Evolutionary conservation across 106 monocot genomes (phyloP), one percentile per base, ranked within the genome.

Genomic region (Vanilla planifolia): DNA sequence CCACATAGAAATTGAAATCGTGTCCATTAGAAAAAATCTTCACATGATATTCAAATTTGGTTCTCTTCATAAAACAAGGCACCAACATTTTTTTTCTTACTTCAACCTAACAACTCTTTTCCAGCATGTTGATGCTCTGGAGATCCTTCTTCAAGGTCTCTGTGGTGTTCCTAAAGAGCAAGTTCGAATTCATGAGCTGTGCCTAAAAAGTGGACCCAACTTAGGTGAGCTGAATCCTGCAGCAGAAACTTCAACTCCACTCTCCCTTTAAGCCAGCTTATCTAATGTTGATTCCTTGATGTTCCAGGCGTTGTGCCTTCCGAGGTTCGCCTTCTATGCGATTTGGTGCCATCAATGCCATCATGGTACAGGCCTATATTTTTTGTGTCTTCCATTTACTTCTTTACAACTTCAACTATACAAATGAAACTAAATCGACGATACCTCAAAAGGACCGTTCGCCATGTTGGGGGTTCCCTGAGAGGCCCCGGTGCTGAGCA

Each of bases 381-480:
- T 43, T 30, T 28, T 9, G 15, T 34, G 36, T 35, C 25, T 25
- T 59, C 3, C 36, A 13, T 1, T 27, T 60, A 16, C 3, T 9
- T 21, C 44, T 68, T 9, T 60, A 32, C 11, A 15, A 32, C 5
- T 29, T 53, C 40, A 40, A 5, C 17, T 53, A 53, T 30, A 24
- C 5, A 30, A 57, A 1, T 10, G 8, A 57, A 57, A 33, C 35
- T 33, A 34, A 57, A 21, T 35, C 33, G 19, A 57, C 4, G 2
- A 20, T 5, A 17, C 8, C 21, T 4, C 1, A 4, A 29, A 32
- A 98, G 96, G 96, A 88, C 77, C 46, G 85, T 88, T 51, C 64
- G 96, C 46, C 91, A 98, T 75, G 75, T 98, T 70, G 96, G 96
- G 9, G 91, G 91, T 51, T 87, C 91, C 61, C 75, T 98, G 87